These are phyloP conservation scores for Debaryomycetaceae sp. DNA, from an alignment of 1,139 yeast species.

Conservation along the genomic window DNA sequence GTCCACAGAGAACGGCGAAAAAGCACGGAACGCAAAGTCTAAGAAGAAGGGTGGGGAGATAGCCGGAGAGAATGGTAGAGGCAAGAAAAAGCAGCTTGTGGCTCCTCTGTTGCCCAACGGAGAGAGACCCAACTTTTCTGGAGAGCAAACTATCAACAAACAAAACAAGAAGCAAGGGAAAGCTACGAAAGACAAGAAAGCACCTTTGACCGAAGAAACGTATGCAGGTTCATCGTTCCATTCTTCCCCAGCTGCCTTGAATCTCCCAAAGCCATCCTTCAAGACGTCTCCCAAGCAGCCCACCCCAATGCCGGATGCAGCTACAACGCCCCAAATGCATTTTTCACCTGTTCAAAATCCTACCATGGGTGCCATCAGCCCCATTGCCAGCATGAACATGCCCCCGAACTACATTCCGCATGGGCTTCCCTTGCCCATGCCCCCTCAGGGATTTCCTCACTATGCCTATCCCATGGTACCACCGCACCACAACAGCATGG, in stretches of 20 bases:
- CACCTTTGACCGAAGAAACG: constrained; percentile 22
- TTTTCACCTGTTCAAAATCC: constrained; percentile 7
- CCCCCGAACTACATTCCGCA: constrained; percentile 4
- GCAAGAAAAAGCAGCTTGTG: constrained; percentile 1
- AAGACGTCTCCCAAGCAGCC: constrained; percentile 27
- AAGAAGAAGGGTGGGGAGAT: neutral
- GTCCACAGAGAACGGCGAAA: constrained; percentile 30
- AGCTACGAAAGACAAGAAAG: constrained; percentile 14
- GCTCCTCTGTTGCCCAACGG: constrained; percentile 28
- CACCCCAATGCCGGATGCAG: constrained; percentile 1
- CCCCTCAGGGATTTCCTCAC: constrained; percentile 30
- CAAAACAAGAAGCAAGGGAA: constrained; percentile 10
- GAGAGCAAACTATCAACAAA: neutral
- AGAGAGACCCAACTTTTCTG: constrained; percentile 28
- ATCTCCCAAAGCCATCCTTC: constrained; percentile 56
- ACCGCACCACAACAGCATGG: constrained; percentile 4
- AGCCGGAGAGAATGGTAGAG: neutral
- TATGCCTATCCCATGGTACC: constrained; percentile 9
- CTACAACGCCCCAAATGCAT: constrained; percentile 7
- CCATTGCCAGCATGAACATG: constrained; percentile 1
- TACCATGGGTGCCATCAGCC: constrained; percentile 1
- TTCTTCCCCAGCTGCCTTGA: constrained; percentile 55
- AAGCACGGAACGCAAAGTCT: constrained; percentile 14
- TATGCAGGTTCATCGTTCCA: constrained; percentile 61
- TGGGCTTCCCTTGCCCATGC: neutral